Conservation (phyloP, 352 stramenopile genomes). For the Globisporangium nunn region DNA sequence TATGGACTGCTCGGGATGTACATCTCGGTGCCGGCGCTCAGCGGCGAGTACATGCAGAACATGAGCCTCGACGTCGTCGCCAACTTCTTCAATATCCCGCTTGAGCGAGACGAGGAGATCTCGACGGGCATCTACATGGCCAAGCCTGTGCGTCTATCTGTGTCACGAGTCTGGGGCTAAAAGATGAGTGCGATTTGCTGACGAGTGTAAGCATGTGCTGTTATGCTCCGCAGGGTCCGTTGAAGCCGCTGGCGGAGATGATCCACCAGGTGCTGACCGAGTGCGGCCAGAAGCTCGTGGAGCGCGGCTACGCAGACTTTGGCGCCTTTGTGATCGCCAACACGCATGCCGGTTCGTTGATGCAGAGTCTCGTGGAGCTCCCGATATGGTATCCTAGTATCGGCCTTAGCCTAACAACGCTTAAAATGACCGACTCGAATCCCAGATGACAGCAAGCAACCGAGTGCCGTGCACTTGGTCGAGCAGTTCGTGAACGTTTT, state of each 20-base stretch:
- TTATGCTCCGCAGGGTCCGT: slow-evolving; percentile 29
- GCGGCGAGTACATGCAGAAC: slow-evolving; percentile 45
- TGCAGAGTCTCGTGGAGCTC: no score
- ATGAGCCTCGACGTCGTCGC: slow-evolving; percentile 61
- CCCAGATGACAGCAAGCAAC: slow-evolving; percentile 11
- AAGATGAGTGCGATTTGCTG: no score
- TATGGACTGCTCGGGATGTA: slow-evolving; percentile 84
- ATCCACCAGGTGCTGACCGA: slow-evolving; percentile 56
- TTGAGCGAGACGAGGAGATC: slow-evolving; percentile 67
- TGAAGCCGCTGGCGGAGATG: slow-evolving; percentile 63
- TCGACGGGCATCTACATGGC: slow-evolving; percentile 75
- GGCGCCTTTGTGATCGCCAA: slow-evolving; percentile 69
- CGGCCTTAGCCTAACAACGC: no score
- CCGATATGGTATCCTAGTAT: no score
- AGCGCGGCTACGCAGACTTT: slow-evolving; percentile 51
- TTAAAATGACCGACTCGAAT: neutral
- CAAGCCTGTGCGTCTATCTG: slow-evolving; percentile 40
- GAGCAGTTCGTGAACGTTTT: slow-evolving; percentile 49
- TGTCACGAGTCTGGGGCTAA: neutral
- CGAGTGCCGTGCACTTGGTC: slow-evolving; percentile 48
- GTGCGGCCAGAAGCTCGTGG: slow-evolving; percentile 43
- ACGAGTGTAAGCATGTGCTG: no score
- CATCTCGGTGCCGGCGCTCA: slow-evolving; percentile 67
- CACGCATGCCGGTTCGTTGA: slow-evolving; percentile 16
- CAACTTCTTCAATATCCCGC: slow-evolving; percentile 64